Evolutionary conservation across 345 rosid species (phyloP).

Genomic region (Gossypium longicalyx): DNA sequence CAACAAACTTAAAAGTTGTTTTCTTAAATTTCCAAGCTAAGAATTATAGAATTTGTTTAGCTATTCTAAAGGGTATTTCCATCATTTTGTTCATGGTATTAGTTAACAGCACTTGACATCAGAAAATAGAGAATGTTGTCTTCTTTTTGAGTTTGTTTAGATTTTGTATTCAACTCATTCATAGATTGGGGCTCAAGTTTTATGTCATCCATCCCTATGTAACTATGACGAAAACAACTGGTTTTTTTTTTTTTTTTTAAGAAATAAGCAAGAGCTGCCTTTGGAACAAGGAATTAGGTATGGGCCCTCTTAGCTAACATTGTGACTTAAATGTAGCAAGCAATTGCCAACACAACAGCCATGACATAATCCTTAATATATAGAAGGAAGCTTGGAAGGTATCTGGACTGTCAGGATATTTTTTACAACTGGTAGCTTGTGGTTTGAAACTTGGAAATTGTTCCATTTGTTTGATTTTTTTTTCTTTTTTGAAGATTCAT

Average conservation of each 20-base stretch:
- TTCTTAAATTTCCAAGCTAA: background rate
- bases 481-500: no score
- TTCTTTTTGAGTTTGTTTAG: background rate
- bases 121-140: background rate
- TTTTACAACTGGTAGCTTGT: background rate
- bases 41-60: no score
- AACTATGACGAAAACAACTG: no score
- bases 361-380: slow-evolving; percentile 26
- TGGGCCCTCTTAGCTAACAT: slow-evolving; percentile 10
- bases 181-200: no score
- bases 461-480: no score
- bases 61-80: background rate
- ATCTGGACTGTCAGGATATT: background rate
- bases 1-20: background rate
- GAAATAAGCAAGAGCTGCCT: no score
- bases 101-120: background rate
- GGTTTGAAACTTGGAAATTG: background rate
- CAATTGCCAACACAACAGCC: slow-evolving; percentile 25
- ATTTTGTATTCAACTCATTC: background rate
- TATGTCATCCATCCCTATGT: no score
- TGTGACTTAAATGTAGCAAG: slow-evolving; percentile 35
- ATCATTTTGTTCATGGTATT: background rate
- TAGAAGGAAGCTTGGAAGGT: background rate
- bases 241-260: background rate
- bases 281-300: background rate